Evolutionary conservation across 2,329 filamentous ascomycete species (phyloP).

Genomic region (Aureobasidium zeae): DNA sequence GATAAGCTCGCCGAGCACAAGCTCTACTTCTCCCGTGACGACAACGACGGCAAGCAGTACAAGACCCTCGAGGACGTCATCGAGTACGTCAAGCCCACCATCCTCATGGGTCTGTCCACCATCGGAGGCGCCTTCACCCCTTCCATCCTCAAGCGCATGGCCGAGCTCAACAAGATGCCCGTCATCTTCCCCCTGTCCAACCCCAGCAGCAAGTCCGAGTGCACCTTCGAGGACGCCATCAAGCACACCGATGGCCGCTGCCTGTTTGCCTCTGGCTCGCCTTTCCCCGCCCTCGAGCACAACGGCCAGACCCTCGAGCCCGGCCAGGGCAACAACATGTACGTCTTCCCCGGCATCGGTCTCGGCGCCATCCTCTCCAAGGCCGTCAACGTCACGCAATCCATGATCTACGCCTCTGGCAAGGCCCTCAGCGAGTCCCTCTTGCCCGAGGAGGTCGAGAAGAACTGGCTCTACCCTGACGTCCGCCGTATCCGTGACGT

Average conservation of each 20-base stretch:
- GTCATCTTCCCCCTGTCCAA: constrained; percentile 85
- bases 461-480: constrained; percentile 81
- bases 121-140: constrained; percentile 93
- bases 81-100: constrained; percentile 89
- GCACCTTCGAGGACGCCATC: constrained; percentile 90
- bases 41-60: constrained; percentile 58
- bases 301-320: constrained; percentile 40
- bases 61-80: constrained; percentile 82
- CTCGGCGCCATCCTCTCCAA: constrained; percentile 89
- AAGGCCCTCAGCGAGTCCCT: constrained; percentile 70
- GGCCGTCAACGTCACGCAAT: constrained; percentile 74
- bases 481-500: constrained; percentile 89
- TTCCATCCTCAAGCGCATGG: constrained; percentile 59
- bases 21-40: constrained; percentile 56
- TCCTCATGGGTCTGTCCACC: constrained; percentile 87
- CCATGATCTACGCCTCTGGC: constrained; percentile 94
- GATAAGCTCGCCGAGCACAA: constrained; percentile 86
- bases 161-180: constrained; percentile 59
- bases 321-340: constrained; percentile 70
- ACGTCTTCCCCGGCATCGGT: constrained; percentile 94
- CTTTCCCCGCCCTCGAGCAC: constrained; percentile 60
- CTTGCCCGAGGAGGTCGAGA: constrained; percentile 68
- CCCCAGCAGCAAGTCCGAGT: constrained; percentile 92
- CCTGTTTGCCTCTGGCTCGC: constrained; percentile 91
- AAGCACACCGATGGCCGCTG: constrained; percentile 82